phyloP scores from a whole-genome alignment of 352 stramenopile species.

The Phytophthora crassamura region DNA sequence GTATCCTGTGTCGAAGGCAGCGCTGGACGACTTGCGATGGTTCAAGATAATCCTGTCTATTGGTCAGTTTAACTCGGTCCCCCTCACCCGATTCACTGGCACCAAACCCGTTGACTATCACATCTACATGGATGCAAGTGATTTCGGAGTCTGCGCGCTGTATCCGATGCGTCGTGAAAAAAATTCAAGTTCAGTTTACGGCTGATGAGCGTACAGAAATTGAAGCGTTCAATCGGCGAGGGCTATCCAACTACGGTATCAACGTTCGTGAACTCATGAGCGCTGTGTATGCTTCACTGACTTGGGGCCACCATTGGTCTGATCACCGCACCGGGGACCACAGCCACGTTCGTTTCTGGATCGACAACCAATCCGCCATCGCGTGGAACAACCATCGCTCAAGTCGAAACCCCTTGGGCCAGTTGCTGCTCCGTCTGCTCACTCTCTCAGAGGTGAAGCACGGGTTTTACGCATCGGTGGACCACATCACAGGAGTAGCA shows the following conservation, averaged over 20 bases:
- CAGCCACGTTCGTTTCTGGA: conserved; percentile 15
- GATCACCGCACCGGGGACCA: neutral
- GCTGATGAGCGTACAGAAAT: neutral
- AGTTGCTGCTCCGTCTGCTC: conserved; percentile 12
- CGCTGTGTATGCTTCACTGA: no score
- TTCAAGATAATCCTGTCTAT: neutral
- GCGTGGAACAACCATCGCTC: conserved; percentile 12
- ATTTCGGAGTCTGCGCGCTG: conserved; percentile 6
- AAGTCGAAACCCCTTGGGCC: conserved; percentile 14
- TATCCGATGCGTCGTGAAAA: neutral
- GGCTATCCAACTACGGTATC: neutral
- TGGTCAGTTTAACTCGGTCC: neutral
- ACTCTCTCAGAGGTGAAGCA: conserved; percentile 8
- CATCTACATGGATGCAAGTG: conserved; percentile 15
- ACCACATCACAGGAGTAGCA: neutral
- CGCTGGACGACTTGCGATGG: conserved; percentile 8
- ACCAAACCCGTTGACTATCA: neutral
- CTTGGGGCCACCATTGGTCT: no score
- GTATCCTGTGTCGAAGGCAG: neutral
- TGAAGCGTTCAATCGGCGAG: neutral
- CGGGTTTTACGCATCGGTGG: conserved; percentile 10
- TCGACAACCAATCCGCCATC: conserved; percentile 15
- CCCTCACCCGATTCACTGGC: neutral
- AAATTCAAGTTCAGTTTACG: conserved; percentile 15
- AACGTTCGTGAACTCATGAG: conserved; percentile 17